phyloP scores from a whole-genome alignment of 2,329 filamentous ascomycete genomes.

The Exophiala lecanii-corni region DNA sequence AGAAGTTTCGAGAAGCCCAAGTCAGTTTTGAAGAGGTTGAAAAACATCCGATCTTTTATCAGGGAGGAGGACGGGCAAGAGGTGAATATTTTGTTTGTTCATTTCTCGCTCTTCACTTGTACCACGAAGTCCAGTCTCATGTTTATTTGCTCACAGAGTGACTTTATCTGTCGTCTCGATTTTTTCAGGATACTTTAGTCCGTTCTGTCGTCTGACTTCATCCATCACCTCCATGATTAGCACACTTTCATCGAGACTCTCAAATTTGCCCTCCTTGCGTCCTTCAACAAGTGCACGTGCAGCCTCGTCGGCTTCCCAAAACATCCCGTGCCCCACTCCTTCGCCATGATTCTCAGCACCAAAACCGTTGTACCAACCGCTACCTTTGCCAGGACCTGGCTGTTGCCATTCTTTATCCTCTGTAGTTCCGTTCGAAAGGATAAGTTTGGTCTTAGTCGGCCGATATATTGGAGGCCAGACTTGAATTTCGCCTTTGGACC shows the following conservation, averaged over 20 bases:
- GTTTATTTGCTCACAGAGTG: neutral
- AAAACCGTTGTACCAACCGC: conserved; percentile 57
- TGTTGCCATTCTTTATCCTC: conserved; percentile 17
- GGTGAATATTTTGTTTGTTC: too few species aligned
- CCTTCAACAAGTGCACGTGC: conserved; percentile 48
- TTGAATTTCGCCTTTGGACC: conserved; percentile 27
- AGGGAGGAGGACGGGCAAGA: too few species aligned
- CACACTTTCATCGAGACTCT: conserved; percentile 75
- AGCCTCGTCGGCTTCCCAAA: conserved; percentile 21
- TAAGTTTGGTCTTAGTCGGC: conserved; percentile 60
- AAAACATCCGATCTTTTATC: too few species aligned
- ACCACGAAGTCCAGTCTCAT: too few species aligned
- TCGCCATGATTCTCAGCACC: conserved; percentile 66
- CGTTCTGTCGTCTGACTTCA: conserved; percentile 60
- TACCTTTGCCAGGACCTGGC: conserved; percentile 41
- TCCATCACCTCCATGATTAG: conserved; percentile 81
- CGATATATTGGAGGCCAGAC: conserved; percentile 29
- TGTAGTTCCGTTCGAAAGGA: conserved; percentile 59
- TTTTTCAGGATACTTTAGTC: conserved; percentile 58
- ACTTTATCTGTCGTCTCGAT: conserved; percentile 54
- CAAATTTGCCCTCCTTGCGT: conserved; percentile 68
- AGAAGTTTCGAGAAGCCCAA: too few species aligned
- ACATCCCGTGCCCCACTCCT: conserved; percentile 43
- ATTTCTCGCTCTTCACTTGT: too few species aligned
- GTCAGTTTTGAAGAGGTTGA: too few species aligned